Evolutionary conservation across 805 yeast genomes (phyloP).

Genomic region (Spathaspora boniae): DNA sequence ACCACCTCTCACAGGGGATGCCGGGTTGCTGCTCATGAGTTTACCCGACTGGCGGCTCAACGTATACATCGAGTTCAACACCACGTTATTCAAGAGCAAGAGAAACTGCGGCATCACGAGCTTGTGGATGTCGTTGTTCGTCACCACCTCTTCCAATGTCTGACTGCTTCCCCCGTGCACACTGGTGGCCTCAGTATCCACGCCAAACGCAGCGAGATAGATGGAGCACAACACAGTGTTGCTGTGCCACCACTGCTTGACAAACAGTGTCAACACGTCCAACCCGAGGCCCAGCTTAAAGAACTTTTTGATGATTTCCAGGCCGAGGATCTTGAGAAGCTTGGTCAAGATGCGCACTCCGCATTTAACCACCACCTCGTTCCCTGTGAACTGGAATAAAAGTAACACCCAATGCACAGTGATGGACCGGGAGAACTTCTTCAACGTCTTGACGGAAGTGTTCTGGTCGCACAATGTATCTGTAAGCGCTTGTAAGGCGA

Average conservation of each 20-base stretch:
- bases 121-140: conserved; percentile 12
- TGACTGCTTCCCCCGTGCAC: conserved; percentile 2
- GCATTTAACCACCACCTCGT: conserved; percentile 31
- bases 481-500: conserved; percentile 27
- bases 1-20: conserved; percentile 27
- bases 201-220: conserved; percentile 47
- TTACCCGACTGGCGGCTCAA: conserved; percentile 28
- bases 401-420: conserved; percentile 65
- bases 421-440: conserved; percentile 48
- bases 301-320: conserved; percentile 46
- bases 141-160: conserved; percentile 8
- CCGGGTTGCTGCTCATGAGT: conserved; percentile 31
- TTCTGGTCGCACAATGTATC: conserved; percentile 40
- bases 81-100: conserved; percentile 29
- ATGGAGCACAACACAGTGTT: conserved; percentile 40
- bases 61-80: conserved; percentile 27
- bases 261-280: conserved; percentile 41
- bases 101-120: conserved; percentile 47
- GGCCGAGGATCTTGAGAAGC: conserved; percentile 45
- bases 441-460: conserved; percentile 35
- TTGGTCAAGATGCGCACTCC: conserved; percentile 48
- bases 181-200: conserved; percentile 16
- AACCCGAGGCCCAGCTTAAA: conserved; percentile 48
- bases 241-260: conserved; percentile 48
- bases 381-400: conserved; percentile 38